These are phyloP conservation scores for Kwoniella bestiolae DNA, from an alignment of 768 basidiomycete genomes.

Conservation along the genomic window DNA sequence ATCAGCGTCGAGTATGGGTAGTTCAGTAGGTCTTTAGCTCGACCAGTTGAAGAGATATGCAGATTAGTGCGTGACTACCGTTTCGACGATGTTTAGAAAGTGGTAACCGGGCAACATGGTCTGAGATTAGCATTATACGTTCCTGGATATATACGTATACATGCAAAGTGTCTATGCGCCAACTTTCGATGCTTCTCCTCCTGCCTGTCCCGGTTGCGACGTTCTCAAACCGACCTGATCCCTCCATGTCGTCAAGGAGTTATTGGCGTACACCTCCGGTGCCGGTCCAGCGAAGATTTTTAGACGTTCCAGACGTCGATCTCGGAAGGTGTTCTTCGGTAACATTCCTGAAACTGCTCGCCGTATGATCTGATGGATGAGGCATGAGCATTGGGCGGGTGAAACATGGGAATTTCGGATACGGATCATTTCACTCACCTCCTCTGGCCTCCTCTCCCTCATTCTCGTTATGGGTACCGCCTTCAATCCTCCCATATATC, in stretches of 20 bases:
- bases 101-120: not conserved
- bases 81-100: not conserved
- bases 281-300: conserved; percentile 76
- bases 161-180: not conserved
- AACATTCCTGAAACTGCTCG: conserved; percentile 98
- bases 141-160: not conserved
- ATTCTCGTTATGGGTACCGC: conserved; percentile 83
- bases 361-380: conserved; percentile 75
- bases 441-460: conserved; percentile 84
- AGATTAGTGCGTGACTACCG: not conserved
- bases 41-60: not conserved
- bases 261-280: conserved; percentile 29
- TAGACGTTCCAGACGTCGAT: conserved; percentile 81
- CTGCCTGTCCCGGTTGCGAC: not conserved
- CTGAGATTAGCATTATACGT: not conserved
- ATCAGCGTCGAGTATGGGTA: too few relatives aligned
- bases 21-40: not conserved
- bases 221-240: conserved; percentile 15
- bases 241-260: conserved; percentile 43
- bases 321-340: conserved; percentile 94
- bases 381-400: not conserved
- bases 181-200: not conserved
- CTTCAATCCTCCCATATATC: conserved; percentile 91
- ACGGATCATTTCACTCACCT: conserved; percentile 64
- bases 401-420: not conserved